phyloP scores from a whole-genome alignment of 768 basidiomycete genomes.

The Tylopilus intermedius region DNA sequence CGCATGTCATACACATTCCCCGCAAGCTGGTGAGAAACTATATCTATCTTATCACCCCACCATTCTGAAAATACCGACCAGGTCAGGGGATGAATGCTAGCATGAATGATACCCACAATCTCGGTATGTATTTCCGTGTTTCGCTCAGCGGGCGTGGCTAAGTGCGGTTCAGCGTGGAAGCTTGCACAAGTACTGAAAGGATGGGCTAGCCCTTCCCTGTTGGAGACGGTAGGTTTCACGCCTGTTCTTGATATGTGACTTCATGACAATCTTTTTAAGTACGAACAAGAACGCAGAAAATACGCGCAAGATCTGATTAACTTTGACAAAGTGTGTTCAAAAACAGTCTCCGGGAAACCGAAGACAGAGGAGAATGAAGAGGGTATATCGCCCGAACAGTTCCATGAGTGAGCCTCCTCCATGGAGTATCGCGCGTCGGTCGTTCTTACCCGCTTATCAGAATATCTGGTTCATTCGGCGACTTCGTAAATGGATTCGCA shows the following conservation, averaged over 20 bases:
- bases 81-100: constrained; percentile 77
- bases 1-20: constrained; percentile 67
- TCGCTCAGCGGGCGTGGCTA: constrained; percentile 44
- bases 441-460: constrained; percentile 15
- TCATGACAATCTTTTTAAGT: constrained; percentile 35
- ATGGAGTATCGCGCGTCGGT: neutral
- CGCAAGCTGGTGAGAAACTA: constrained; percentile 48
- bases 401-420: constrained; percentile 26
- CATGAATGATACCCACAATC: constrained; percentile 72
- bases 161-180: constrained; percentile 42
- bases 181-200: constrained; percentile 42
- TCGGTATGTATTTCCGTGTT: constrained; percentile 35
- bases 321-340: constrained; percentile 63
- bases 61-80: constrained; percentile 12
- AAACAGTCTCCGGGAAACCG: constrained; percentile 66
- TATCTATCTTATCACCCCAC: too few relatives aligned
- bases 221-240: constrained; percentile 36
- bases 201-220: constrained; percentile 34
- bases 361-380: constrained; percentile 38
- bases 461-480: constrained; percentile 34
- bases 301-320: constrained; percentile 69
- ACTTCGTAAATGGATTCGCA: constrained; percentile 37
- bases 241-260: neutral
- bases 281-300: constrained; percentile 61
- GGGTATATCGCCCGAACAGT: constrained; percentile 33